Evolutionary conservation across 2,329 filamentous ascomycete genomes (phyloP), one percentile per base, ranked within the genome.

Genomic region (Fusarium pseudocircinatum): DNA sequence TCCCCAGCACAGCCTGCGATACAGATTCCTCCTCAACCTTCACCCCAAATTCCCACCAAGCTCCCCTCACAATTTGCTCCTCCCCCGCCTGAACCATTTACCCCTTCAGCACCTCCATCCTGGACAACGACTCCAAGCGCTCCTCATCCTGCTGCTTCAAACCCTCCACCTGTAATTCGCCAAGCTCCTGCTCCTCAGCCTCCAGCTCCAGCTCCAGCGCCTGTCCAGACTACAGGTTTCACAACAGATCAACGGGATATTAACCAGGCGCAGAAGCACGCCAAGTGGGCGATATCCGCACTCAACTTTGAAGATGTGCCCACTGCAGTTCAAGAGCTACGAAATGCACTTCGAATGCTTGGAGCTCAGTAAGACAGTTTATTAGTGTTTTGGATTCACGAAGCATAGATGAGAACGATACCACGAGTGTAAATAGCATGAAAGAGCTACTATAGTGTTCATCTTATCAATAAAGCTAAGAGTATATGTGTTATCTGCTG

Each of bases 241-340:
- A 60, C 75, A 6, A 74, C 72, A 20, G 77, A 78, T 52, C 79
- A 79, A 13, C 79, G 82, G 37, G 94, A 97, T 72, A 92, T 98
- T 40, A 85, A 90, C 40, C 89, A 91, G 76, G 96, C 96, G 9
- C 95, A 97, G 81, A 99, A 98, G 81, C 96, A 98, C 84, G 95
- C 96, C 5, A 95, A 94, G 78, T 99, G 94, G 94, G 96, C 96
- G 1, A 97, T 98, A 46, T 98, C 95, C 16, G 96, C 96, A 1
- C 84, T 99, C 53, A 97, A 98, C 78, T 99, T 99, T 82, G 96
- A 99, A 76, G 96, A 99, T 80, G 93, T 97, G 4, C 87, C 92
- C 3, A 99, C 96, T 0, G 96, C 96, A 1, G 91, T 98, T 9
- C 91, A 92, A 78, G 95, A 99, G 79, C 82, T 99, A 70, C 89